phyloP scores from a whole-genome alignment of 2,329 filamentous ascomycete species.

The Metarhizium robertsii region DNA sequence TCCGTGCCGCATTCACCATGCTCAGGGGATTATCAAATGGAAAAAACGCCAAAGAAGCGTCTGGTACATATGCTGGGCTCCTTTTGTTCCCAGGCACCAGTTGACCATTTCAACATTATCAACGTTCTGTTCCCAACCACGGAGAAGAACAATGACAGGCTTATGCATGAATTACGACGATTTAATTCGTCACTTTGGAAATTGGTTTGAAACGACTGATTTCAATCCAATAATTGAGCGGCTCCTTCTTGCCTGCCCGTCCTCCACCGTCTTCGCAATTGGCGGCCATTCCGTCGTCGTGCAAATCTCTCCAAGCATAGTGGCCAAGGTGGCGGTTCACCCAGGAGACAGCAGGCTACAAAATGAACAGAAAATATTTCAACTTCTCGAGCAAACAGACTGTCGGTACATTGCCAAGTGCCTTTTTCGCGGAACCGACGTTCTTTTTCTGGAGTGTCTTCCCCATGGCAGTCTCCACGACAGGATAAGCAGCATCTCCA shows the following conservation, averaged over 20 bases:
- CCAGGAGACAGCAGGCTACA: slow-evolving; percentile 8
- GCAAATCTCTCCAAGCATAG: slow-evolving; percentile 8
- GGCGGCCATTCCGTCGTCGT: slow-evolving; percentile 12
- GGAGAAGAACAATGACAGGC: too few relatives aligned
- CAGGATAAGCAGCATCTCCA: slow-evolving; percentile 4
- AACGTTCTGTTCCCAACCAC: too few relatives aligned
- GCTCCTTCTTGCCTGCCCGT: slow-evolving; percentile 6
- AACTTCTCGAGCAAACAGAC: slow-evolving; percentile 5
- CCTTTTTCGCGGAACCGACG: slow-evolving; percentile 5
- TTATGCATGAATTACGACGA: too few relatives aligned
- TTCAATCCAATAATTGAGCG: slow-evolving; percentile 9
- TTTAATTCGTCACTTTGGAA: too few relatives aligned
- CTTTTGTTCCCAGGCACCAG: too few relatives aligned
- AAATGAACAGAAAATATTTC: slow-evolving; percentile 10
- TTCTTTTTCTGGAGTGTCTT: slow-evolving; percentile 11
- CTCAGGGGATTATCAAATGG: too few relatives aligned
- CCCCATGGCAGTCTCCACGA: slow-evolving; percentile 9
- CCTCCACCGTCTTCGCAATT: slow-evolving; percentile 8
- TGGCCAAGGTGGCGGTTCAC: slow-evolving; percentile 10
- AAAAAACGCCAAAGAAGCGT: too few relatives aligned
- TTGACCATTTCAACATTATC: too few relatives aligned
- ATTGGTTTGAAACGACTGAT: too few relatives aligned
- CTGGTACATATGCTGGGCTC: too few relatives aligned
- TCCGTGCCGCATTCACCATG: too few relatives aligned
- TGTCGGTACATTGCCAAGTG: slow-evolving; percentile 8